A percentile compares a stretch with the other conserved stretches of the same genome.
phyloP scores from a whole-genome alignment of 768 basidiomycete genomes.

The Megacollybia marginata region DNA sequence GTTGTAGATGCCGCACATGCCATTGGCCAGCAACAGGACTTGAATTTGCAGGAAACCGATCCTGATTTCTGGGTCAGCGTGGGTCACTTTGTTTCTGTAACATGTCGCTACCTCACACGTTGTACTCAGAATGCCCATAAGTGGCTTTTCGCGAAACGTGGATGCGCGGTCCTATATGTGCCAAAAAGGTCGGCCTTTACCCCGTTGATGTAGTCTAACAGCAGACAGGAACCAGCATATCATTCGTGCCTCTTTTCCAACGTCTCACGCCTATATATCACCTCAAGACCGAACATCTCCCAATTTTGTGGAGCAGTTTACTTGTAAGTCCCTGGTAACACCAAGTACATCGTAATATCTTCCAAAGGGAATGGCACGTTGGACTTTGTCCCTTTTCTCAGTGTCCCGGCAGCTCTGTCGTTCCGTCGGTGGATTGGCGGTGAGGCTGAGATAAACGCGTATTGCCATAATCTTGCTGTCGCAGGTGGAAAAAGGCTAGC shows the following conservation, averaged over 20 bases:
- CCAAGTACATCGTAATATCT: neutral
- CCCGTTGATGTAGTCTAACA: neutral
- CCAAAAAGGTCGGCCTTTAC: constrained; percentile 21
- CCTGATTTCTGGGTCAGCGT: constrained; percentile 62
- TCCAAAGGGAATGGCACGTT: constrained; percentile 58
- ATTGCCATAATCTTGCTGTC: constrained; percentile 64
- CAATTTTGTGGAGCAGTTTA: constrained; percentile 45
- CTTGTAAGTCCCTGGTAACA: constrained; percentile 43
- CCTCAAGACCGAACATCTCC: constrained; percentile 29
- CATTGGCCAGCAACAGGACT: constrained; percentile 50
- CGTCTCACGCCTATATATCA: constrained; percentile 43
- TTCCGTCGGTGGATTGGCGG: constrained; percentile 74
- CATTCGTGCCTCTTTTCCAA: constrained; percentile 54
- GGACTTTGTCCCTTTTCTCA: constrained; percentile 47
- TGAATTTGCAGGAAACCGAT: constrained; percentile 37
- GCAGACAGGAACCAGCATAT: constrained; percentile 53
- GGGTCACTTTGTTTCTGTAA: constrained; percentile 10
- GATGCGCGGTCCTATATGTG: constrained; percentile 38
- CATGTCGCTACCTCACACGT: neutral
- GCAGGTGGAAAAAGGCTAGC: constrained; percentile 57
- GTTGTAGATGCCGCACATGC: constrained; percentile 60
- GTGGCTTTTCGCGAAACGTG: constrained; percentile 54
- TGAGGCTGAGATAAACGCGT: constrained; percentile 61
- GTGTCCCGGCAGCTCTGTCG: constrained; percentile 52
- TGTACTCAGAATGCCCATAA: constrained; percentile 51